Evolutionary conservation across 352 stramenopile genomes (phyloP).

Genomic region (Phytophthora quininea): DNA sequence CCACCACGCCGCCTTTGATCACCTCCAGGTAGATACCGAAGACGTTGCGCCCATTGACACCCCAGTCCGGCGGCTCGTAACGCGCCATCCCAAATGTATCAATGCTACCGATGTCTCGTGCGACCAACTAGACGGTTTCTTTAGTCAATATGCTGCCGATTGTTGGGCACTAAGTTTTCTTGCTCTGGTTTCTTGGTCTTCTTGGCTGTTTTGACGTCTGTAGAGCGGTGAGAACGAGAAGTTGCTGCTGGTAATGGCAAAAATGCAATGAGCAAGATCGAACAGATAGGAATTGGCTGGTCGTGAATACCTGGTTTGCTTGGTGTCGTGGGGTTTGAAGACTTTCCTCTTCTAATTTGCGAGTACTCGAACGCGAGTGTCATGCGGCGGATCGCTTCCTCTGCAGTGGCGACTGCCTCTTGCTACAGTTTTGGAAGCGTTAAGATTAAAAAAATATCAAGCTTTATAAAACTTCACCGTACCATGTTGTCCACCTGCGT

Average conservation of each 20-base stretch:
- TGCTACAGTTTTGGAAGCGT: constrained; percentile 1
- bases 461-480: background rate
- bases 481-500: constrained; percentile 50
- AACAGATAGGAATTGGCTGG: no score
- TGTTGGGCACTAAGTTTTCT: constrained; percentile 30
- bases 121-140: no score
- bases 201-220: constrained; percentile 9
- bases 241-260: background rate
- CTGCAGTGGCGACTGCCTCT: constrained; percentile 35
- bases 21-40: constrained; percentile 71
- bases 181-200: constrained; percentile 14
- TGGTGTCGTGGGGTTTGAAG: constrained; percentile 24
- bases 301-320: constrained; percentile 22
- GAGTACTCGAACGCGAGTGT: constrained; percentile 33
- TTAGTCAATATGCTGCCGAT: constrained; percentile 5
- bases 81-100: constrained; percentile 19
- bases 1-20: constrained; percentile 64
- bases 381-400: constrained; percentile 43
- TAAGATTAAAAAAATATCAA: background rate
- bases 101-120: no score
- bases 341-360: constrained; percentile 16
- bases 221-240: constrained; percentile 1
- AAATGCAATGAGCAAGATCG: no score
- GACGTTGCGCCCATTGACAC: constrained; percentile 45
- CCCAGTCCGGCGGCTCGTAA: constrained; percentile 65